These are phyloP conservation scores for Liriodendron chinense DNA, from an alignment of 164 flowering plant species.

Conservation along the genomic window DNA sequence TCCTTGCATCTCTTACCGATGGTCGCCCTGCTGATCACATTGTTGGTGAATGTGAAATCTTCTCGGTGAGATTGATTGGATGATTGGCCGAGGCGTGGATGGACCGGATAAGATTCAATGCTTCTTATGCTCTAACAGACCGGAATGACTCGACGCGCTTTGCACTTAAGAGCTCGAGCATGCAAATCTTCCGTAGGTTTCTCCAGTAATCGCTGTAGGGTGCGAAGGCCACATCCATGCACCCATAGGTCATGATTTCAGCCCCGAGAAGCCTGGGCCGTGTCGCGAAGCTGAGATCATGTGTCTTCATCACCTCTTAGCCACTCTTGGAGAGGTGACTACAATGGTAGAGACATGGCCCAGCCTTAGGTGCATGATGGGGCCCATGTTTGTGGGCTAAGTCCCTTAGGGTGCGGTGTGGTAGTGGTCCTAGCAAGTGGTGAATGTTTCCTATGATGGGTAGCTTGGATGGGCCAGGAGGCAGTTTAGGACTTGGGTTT, in stretches of 20 bases:
- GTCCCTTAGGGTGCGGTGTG: conserved; percentile 3
- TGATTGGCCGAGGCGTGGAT: not conserved
- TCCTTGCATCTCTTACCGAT: conserved; percentile 23
- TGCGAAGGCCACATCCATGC: conserved; percentile 19
- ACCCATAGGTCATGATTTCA: conserved; percentile 12
- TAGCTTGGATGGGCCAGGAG: conserved; percentile 16
- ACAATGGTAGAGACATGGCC: conserved; percentile 11
- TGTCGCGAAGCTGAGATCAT: conserved; percentile 19
- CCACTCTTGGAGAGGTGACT: conserved; percentile 21
- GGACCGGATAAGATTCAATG: conserved; percentile 12
- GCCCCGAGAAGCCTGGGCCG: conserved; percentile 11
- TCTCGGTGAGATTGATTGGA: conserved; percentile 18
- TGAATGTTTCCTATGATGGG: conserved; percentile 13
- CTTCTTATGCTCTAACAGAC: conserved; percentile 33
- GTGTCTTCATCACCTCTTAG: conserved; percentile 21
- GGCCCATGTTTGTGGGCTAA: conserved; percentile 3
- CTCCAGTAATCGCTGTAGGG: conserved; percentile 42
- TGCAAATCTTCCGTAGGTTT: conserved; percentile 15
- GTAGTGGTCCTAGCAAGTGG: not conserved
- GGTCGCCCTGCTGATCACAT: conserved; percentile 22
- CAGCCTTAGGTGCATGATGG: conserved; percentile 6
- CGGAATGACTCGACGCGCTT: conserved; percentile 27
- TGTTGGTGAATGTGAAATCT: conserved; percentile 11
- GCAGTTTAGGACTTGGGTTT: conserved; percentile 6
- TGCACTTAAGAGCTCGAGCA: conserved; percentile 26